A percentile compares a stretch with the other conserved stretches of the same genome.
These are phyloP conservation scores for Misopates orontium DNA, from an alignment of 257 asterid species.

Conservation along the genomic window DNA sequence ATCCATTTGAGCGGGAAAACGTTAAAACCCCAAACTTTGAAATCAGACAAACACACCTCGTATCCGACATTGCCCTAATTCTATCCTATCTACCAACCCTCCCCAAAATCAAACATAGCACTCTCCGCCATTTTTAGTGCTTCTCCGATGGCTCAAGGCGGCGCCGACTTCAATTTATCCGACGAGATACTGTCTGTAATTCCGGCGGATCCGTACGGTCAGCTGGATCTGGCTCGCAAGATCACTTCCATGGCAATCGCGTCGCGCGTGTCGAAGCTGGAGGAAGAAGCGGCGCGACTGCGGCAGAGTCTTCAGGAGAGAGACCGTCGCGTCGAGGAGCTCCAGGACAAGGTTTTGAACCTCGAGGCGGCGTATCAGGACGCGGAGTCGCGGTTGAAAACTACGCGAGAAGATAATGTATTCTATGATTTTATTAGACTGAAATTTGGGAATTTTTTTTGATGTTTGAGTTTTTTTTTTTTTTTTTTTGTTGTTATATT, in stretches of 20 bases:
- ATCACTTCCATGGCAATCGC: constrained; percentile 98
- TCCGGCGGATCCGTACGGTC: constrained; percentile 96
- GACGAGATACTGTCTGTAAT: constrained; percentile 77
- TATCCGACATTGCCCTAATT: no score
- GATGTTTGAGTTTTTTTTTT: no score
- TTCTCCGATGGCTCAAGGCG: constrained; percentile 45
- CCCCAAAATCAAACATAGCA: no score
- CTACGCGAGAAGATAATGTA: constrained; percentile 84
- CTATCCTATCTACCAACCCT: no score
- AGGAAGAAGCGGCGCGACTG: constrained; percentile 63
- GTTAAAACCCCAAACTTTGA: no score
- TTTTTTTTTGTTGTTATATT: no score
- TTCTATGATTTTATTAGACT: not conserved
- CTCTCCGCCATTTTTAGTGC: no score
- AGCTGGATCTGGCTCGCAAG: constrained; percentile 98
- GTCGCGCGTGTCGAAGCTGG: constrained; percentile 86
- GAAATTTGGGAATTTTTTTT: not conserved
- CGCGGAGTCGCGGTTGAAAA: constrained; percentile 64
- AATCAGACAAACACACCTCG: no score
- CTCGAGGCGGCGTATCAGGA: constrained; percentile 67
- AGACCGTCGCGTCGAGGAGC: constrained; percentile 65
- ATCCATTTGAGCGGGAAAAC: no score
- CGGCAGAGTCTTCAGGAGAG: constrained; percentile 64
- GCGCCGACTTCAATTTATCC: constrained; percentile 66
- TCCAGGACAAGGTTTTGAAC: constrained; percentile 57